Evolutionary conservation across 192 early-diverging fungal species (phyloP), one percentile per base, ranked within the genome.

Genomic region (Coemansia aciculifera): DNA sequence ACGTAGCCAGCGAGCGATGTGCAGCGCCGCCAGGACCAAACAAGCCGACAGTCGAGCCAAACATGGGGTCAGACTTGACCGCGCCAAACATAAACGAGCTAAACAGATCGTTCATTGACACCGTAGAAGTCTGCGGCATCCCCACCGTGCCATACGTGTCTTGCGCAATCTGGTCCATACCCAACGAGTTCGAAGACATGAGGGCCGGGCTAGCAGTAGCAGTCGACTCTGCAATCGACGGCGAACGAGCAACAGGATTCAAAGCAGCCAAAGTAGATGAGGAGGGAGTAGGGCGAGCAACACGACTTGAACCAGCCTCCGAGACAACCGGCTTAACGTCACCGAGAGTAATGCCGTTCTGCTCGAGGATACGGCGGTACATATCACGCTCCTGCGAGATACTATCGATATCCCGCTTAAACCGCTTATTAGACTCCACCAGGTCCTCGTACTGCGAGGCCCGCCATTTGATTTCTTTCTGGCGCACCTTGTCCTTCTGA

Each of bases 401-500:
- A 10, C 21, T 39, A 32, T 84, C 81, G n/a, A 79, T 79, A 17
- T 84, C 81, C 31, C 49, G 51, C 62, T 84, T 84, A 52, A 84
- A 84, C 27, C 81, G 62, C 81, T 84, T 84, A 48, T 78, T 84
- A 24, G 52, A 49, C 36, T 72, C 77, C 1, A 79, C 81, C 7
- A 84, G 46, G n/a, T 63, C 57, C 40, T 84, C 81, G 68, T 84
- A 84, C 71, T 84, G 81, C 38, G 75, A 70, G 17, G 81, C 81
- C 3, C 77, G 75, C 81, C 81, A 84, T 59, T 84, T 84, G 66
- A 84, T 42, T 39, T 84, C 77, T 67, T 84, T 84, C 59, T 84
- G 81, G 13, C 81, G 77, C 60, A 84, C 81, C 67, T 84, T 84
- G 77, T 84, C 81, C 70, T 84, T 84, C 27, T 84, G 77, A 0